phyloP scores from a whole-genome alignment of 2,329 filamentous ascomycete genomes.

The Aspergillus oerlinghausenensis region DNA sequence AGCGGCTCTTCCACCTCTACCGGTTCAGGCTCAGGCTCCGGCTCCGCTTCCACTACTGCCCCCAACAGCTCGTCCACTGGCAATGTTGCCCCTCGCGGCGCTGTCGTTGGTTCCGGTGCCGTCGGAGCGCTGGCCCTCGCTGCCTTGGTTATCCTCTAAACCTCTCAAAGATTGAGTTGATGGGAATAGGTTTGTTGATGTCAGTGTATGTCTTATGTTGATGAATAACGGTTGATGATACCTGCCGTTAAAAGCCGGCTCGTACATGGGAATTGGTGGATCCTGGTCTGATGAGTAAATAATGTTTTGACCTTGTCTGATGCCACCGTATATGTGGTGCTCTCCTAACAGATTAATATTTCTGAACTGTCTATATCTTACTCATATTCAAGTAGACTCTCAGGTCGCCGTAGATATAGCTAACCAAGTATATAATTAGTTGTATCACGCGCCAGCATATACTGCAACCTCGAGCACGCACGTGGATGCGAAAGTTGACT shows the following conservation, averaged over 20 bases:
- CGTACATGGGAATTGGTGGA: neutral
- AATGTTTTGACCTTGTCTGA: neutral
- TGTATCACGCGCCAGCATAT: conserved; percentile 8
- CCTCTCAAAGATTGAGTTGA: neutral
- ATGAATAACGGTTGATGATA: conserved; percentile 10
- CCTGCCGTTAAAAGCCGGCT: neutral
- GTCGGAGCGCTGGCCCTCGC: conserved; percentile 40
- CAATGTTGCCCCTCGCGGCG: conserved; percentile 27
- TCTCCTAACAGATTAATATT: neutral
- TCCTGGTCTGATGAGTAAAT: neutral
- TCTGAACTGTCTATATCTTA: neutral
- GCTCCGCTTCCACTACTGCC: conserved; percentile 6
- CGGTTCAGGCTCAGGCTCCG: conserved; percentile 11
- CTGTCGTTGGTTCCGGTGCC: conserved; percentile 28
- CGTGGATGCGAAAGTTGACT: no score
- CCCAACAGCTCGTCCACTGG: conserved; percentile 13
- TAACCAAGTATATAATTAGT: conserved; percentile 11
- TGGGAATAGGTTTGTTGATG: neutral
- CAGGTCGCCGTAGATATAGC: neutral
- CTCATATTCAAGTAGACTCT: neutral
- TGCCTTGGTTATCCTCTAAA: conserved; percentile 40
- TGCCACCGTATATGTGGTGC: neutral
- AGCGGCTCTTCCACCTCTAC: conserved; percentile 12
- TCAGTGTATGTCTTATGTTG: conserved; percentile 2
- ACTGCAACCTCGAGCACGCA: no score